Evolutionary conservation across 441 rosid genomes (phyloP).

Genomic region (Brassica balearica): DNA sequence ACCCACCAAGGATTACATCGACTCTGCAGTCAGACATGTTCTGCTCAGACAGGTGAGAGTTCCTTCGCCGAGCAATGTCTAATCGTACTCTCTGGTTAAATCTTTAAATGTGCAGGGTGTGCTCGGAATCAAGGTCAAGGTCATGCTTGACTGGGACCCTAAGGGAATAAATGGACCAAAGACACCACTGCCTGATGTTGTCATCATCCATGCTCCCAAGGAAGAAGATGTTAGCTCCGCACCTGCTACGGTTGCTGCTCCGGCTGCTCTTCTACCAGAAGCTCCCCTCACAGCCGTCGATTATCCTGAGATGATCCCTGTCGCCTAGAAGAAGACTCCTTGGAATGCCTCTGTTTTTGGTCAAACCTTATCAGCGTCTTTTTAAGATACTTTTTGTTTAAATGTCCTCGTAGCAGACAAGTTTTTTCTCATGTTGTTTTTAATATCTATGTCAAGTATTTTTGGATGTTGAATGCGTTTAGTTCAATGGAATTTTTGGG

Average conservation of each 20-base stretch:
- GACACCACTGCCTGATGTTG: constrained; percentile 66
- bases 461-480: too few species aligned
- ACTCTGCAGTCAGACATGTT: constrained; percentile 63
- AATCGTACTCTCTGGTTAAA: background rate
- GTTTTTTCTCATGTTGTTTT: too few species aligned
- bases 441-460: too few species aligned
- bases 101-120: constrained; percentile 46
- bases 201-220: constrained; percentile 62
- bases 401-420: too few species aligned
- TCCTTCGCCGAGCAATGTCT: background rate
- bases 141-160: constrained; percentile 70
- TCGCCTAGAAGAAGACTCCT: too few species aligned
- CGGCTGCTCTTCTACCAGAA: constrained; percentile 33
- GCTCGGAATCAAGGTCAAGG: constrained; percentile 65
- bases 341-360: too few species aligned
- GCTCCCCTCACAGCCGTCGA: background rate
- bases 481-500: too few species aligned
- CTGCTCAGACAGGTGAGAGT: constrained; percentile 55
- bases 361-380: too few species aligned
- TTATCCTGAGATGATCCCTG: too few species aligned
- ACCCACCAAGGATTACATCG: constrained; percentile 64
- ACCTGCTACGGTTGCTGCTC: constrained; percentile 13
- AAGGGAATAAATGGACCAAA: constrained; percentile 60
- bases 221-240: constrained; percentile 47
- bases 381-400: too few species aligned